Evolutionary conservation across 352 stramenopile genomes (phyloP), one percentile per base, ranked within the genome.

Genomic region (Phytophthora crassamura): DNA sequence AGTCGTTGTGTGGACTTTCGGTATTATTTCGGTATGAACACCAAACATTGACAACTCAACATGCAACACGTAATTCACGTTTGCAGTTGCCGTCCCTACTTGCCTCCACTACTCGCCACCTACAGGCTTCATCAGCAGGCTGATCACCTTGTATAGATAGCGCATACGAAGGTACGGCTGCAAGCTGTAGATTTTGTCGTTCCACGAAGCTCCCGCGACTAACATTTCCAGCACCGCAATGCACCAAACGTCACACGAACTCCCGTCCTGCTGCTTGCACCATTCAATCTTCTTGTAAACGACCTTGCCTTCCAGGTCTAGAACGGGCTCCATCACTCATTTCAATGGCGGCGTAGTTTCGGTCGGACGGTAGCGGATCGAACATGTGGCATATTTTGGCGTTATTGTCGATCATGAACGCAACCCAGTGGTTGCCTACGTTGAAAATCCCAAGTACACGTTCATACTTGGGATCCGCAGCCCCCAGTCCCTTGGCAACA

Each of bases 371-470:
- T 2, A 55, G 33, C 2, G 47, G 47, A 16, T 55, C 47, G 16
- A 58, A 45, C 25, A 50, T 34, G 38, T 46, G 18, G 40, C 57
- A 65, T 9, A 50, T 2, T 33, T 50, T 30, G 8, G 30, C 33
- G 10, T 46, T n/a, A 22, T 64, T 56, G 43, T 64, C 55, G 9
- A 56, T 43, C 14, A 56, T 0, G 34, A 52, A 57, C 1, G 57
- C 15, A 1, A 55, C 30, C 46, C 56, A 64, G 36, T 64, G 56
- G 7, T 8, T 1, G 15, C n/a, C 36, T 2, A 57, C 4, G 38
- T 58, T 52, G 35, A 65, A 20, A 14, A 58, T 16, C 7, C 18
- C 33, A 20, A 65, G 32, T 2, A 65, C 39, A 3, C 57, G 36
- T 2, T 33, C 16, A 22, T 57, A 40, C 12, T 42, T 33, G 18